Evolutionary conservation across 495 filamentous ascomycete genomes (phyloP).

Genomic region (Jackrogersella multiformis): DNA sequence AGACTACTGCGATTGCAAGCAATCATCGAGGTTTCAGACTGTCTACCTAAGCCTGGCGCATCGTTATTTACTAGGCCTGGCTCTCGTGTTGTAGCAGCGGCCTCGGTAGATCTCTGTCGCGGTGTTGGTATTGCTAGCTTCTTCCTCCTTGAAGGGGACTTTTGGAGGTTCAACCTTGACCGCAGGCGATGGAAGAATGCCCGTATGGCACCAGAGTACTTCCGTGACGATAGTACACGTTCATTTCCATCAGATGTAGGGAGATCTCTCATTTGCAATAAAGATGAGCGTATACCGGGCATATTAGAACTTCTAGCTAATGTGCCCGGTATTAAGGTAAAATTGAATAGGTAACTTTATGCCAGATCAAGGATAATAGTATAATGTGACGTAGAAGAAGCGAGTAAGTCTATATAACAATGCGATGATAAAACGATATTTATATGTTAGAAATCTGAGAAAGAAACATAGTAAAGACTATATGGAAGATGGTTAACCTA

Average conservation of each 20-base stretch:
- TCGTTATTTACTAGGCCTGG: background rate
- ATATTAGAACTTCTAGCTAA: background rate
- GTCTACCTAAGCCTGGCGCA: background rate
- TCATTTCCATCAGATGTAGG: background rate
- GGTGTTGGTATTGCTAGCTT: background rate
- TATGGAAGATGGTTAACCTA: background rate
- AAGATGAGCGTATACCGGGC: background rate
- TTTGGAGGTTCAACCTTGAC: background rate
- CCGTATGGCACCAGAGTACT: background rate
- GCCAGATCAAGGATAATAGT: no score
- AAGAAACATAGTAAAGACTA: no score
- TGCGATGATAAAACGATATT: no score
- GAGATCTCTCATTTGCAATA: background rate
- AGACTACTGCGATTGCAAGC: background rate
- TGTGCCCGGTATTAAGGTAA: background rate
- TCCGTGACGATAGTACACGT: background rate
- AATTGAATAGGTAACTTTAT: background rate
- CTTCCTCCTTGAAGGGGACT: background rate
- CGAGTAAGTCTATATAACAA: background rate
- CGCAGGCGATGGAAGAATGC: constrained; percentile 1
- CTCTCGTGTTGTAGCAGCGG: background rate
- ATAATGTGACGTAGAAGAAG: background rate
- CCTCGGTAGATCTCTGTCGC: background rate
- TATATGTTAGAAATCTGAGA: no score
- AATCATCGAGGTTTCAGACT: background rate